Percentiles rank a stretch among this genome's conserved stretches.
Evolutionary conservation across 2,329 filamentous ascomycete genomes (phyloP).

Genomic region (Leptodontidium sp.): DNA sequence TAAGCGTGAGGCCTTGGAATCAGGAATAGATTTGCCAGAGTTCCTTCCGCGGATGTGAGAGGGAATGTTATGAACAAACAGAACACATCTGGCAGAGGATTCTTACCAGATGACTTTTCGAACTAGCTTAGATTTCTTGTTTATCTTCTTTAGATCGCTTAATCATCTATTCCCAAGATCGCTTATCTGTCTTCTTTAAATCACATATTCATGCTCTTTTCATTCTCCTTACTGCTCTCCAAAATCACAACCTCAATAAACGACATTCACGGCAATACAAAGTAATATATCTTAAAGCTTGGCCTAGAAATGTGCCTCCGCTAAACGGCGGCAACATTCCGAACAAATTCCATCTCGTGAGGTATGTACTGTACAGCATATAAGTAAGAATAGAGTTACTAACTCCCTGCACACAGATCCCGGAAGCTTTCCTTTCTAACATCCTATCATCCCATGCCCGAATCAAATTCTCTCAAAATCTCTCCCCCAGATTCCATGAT

Average conservation of each 20-base stretch:
- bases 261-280: not conserved
- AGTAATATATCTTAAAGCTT: conserved; percentile 4
- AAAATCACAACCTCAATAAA: not conserved
- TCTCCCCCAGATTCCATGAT: conserved; percentile 22
- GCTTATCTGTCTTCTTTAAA: too few species aligned
- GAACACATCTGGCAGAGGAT: conserved; percentile 10
- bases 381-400: not conserved
- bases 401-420: not conserved
- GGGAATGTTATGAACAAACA: not conserved
- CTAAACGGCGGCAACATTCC: conserved; percentile 7
- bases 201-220: not conserved
- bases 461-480: conserved; percentile 23
- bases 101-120: too few species aligned
- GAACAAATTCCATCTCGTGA: not conserved
- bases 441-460: conserved; percentile 3
- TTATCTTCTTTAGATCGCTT: too few species aligned
- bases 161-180: too few species aligned
- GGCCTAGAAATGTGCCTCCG: not conserved
- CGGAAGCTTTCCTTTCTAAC: conserved; percentile 1
- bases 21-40: not conserved
- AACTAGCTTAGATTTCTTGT: too few species aligned
- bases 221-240: not conserved
- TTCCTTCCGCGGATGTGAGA: too few species aligned
- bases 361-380: not conserved
- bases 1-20: not conserved